These are phyloP conservation scores for Diaporthe citrichinensis DNA, from an alignment of 2,329 filamentous ascomycete species.

Conservation along the genomic window DNA sequence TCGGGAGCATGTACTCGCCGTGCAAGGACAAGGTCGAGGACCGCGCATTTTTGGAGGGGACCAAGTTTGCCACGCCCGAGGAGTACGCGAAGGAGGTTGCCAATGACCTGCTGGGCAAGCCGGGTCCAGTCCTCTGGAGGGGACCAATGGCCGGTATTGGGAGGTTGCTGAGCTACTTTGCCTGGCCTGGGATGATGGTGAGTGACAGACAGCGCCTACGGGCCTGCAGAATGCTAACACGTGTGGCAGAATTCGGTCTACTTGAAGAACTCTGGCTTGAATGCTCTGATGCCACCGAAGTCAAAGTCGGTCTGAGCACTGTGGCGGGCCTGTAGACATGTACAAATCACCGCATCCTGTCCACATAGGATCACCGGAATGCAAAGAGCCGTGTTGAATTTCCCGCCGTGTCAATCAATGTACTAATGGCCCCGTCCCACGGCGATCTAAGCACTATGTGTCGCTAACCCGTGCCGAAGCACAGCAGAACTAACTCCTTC, in stretches of 20 bases:
- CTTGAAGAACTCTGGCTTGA: not conserved
- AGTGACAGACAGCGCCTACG: not conserved
- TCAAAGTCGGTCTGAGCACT: not conserved
- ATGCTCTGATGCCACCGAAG: not conserved
- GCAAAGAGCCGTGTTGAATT: too few relatives aligned
- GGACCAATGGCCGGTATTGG: constrained; percentile 1
- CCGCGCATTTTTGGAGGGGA: not conserved
- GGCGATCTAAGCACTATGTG: too few relatives aligned
- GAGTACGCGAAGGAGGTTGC: constrained; percentile 13
- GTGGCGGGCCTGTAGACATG: too few relatives aligned
- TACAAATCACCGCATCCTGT: not conserved
- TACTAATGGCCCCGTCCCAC: not conserved
- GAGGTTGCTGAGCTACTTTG: not conserved
- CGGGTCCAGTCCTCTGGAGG: not conserved
- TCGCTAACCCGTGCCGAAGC: not conserved
- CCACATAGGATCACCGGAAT: accelerated
- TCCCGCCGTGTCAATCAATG: not conserved
- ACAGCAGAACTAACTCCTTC: too few relatives aligned
- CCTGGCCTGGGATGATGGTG: constrained; percentile 7
- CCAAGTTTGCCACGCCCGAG: constrained; percentile 21
- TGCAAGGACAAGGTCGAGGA: constrained; percentile 3
- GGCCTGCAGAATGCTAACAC: not conserved
- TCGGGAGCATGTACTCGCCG: constrained; percentile 2
- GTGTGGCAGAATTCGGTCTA: not conserved
- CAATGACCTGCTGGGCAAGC: constrained; percentile 8